Base-by-base conservation (phyloP, 345 rosid species). In the Populus ilicifolia region DNA sequence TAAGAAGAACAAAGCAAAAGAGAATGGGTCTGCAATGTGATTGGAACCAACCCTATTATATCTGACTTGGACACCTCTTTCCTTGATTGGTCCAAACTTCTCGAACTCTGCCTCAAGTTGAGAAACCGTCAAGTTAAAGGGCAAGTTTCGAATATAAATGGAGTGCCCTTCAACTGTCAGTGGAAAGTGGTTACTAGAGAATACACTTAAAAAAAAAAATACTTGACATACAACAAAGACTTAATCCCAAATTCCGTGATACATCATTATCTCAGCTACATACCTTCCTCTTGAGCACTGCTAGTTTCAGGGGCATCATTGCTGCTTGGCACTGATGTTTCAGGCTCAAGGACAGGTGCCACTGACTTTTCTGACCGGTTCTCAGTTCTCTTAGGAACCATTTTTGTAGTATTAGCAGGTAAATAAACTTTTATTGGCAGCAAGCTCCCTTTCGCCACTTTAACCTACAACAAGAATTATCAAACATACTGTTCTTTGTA, bases 21-120 rank as follows among this genome's bases (percentile, higher is more conserved):
- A 74, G 33, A 70, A 2, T 52, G 59, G 6, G 8, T 29, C 20
- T 27, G 18, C 41, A 35, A 38, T 27, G 56, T 33, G 46, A 41
- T 10, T 10, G 59, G 71, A 39, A 38, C 72, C 68, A 67, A 81
- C 83, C 83, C 63, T 67, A 48, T 77, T 81, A 61, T 21, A 72
- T 73, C 83, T 81, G 66, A 81, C 77, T 77, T 81, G 83, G 46
- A 81, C 29, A 33, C 83, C 83, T 66, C 70, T 80, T 46, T 67
- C 69, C 71, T 81, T 77, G 74, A 81, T 77, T 8, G 83, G 78
- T 38, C 83, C 83, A 73, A 77, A 81, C 61, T 72, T 81, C 71
- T 73, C 46, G 54, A 81, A 81, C 76, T 77, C 70, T 13, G 27
- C 54, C 71, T 73, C 83, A 72, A 81, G 83, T 71, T 77, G 78